Base-by-base conservation (phyloP, 805 yeast species). In the Candida pseudoglaebosa region DNA sequence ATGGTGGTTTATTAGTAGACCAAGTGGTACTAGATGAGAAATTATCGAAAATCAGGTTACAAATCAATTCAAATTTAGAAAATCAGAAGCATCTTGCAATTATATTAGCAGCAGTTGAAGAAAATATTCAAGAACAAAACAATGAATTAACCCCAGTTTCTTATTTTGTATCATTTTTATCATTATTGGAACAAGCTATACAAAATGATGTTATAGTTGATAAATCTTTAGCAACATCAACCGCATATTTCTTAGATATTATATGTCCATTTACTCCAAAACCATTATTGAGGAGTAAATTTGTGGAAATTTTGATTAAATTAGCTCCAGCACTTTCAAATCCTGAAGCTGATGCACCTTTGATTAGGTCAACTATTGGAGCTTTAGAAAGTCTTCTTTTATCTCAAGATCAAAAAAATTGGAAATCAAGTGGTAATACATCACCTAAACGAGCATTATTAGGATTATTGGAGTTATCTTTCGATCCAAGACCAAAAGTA, bases 401-500 rank as follows among this genome's bases (percentile, higher is more conserved):
- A 37, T 87, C 90, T 1, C 96, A 93, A 57, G 95, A 87, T 55
- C 67, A 76, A 29, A 74, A 75, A 43, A 76, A 88, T 12, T 93
- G 99, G 99, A 22, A 55, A 61, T 43, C 77, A 56, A 42, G 62
- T 62, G 61, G 75, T 61, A 45, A 69, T 70, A 73, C 78, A 28
- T 77, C 84, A n/a, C 95, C 96, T 36, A 78, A 75, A 54, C 77
- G 95, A 70, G 96, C 93, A 31, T 64, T 89, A 42, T 73, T 75
- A 28, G 95, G 91, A 33, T 62, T 90, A 42, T 62, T 90, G 42
- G 88, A 85, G 57, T 71, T 88, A 44, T 78, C 91, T 0, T 64
- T 86, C 31, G 97, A 93, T 61, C 83, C 84, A 33, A 78, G 98
- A 56, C 99, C 99, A 26, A 93, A 93, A 53, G 95, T 93, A 9